These are phyloP conservation scores for Phaffia rhodozyma DNA, from an alignment of 1,284 basidiomycete genomes.

Conservation along the genomic window DNA sequence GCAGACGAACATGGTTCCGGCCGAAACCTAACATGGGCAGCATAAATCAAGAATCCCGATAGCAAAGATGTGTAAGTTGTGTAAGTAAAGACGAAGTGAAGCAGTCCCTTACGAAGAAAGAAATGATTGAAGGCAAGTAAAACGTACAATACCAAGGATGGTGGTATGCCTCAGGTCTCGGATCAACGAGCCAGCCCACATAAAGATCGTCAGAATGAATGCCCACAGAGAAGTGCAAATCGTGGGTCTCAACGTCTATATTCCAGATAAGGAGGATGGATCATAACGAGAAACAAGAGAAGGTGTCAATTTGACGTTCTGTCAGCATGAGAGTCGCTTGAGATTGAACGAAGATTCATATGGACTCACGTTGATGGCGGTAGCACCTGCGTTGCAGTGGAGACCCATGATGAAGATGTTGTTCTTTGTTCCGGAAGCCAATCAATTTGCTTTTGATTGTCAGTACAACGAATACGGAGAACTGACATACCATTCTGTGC, in stretches of 20 bases:
- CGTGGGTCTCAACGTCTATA: constrained; percentile 19
- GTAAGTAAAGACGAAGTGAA: too few relatives aligned
- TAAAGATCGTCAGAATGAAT: constrained; percentile 21
- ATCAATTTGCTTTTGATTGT: too few relatives aligned
- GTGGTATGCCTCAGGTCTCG: constrained; percentile 26
- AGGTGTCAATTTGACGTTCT: not conserved
- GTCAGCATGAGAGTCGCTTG: not conserved
- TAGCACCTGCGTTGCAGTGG: constrained; percentile 29
- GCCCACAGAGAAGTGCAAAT: constrained; percentile 21
- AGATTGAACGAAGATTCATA: not conserved
- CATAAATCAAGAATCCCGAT: too few relatives aligned
- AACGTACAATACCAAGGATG: constrained; percentile 17
- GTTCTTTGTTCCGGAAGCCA: too few relatives aligned
- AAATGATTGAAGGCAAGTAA: constrained; percentile 4
- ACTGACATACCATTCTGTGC: not conserved
- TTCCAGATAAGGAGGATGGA: not conserved
- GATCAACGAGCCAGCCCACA: constrained; percentile 24
- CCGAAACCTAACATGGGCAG: constrained; percentile 18
- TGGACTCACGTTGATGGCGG: constrained; percentile 20
- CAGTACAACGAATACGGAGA: too few relatives aligned
- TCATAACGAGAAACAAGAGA: not conserved
- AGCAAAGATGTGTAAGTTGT: too few relatives aligned
- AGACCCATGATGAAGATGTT: constrained; percentile 23
- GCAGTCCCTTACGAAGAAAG: too few relatives aligned
- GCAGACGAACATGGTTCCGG: constrained; percentile 21